Evolutionary conservation across 2,329 filamentous ascomycete genomes (phyloP), one percentile per base, ranked within the genome.

Genomic region (Plectosphaerella sp.): DNA sequence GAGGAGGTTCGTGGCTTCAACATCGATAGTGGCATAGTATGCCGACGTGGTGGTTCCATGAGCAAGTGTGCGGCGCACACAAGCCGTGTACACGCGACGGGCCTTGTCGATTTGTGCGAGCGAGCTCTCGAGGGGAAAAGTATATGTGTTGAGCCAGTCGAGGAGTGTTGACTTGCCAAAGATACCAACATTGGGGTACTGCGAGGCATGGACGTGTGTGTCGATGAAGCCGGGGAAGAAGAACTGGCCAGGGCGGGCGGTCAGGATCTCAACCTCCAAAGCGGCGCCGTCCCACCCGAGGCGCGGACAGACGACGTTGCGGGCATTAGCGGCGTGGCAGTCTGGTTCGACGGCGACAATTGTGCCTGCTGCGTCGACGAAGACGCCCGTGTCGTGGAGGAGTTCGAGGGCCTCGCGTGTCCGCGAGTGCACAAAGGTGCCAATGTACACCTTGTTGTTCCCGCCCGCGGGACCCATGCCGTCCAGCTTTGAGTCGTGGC

Each of bases 131-230:
- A 96, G 81, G 0, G 94, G 94, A 65, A 97, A 99, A 0, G 94
- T 99, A 74, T 99, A 97, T 15, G 79, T 94, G 62, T 92, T 82
- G 5, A 99, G 78, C 94, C 94, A 99, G 71, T 94, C 88, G 14
- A 99, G 81, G 33, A 99, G 84, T 0, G 93, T 97, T 0, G 89
- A 87, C 59, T 92, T 94, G 63, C 94, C 94, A 66, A 97, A 97
- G 57, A 99, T 87, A 54, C 94, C 94, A 1, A 84, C 83, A 64
- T 99, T 99, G 53, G 93, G 91, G 63, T 96, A 97, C 72, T 99
- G 94, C 0, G 92, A 83, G 9, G 94, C 94, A 67, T 99, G 94
- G 53, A 96, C 88, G 67, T 99, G 94, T 1, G 94, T 96, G 69
- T 99, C 93, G 54, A 94, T 84, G 64, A 93, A 91, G 6, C 89